Base-by-base conservation (phyloP, 108 stramenopile species). In the Nitzschia inconspicua region DNA sequence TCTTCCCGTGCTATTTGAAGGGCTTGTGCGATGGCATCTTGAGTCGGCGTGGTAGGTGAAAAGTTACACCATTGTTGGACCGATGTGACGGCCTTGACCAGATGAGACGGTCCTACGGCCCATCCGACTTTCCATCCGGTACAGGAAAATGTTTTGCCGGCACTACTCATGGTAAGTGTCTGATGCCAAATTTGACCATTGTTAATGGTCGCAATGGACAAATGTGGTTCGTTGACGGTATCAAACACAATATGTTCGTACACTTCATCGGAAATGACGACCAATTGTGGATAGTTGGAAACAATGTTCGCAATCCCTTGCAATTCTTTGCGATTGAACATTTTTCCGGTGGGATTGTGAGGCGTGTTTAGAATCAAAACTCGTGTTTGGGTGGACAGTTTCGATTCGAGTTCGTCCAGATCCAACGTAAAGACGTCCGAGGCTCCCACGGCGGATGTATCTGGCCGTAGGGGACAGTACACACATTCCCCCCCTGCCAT, bases 321-420 rank as follows among this genome's bases (percentile, higher is more conserved):
- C 43, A 96, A 57, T 77, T 96, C 95, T 14, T 22, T 20, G 9
- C 66, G 61, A 13, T 79, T 81, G 62, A 99, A 99, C 30, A 98
- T 90, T 75, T 97, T 96, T 31, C 95, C 98, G 19, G 98, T 97
- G 4, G 98, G 98, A 80, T 99, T 99, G 57, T 99, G 98, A 1
- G 98, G 98, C 9, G 94, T 89, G 77, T 99, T 99, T 32, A 99
- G 37, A 3, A 96, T 49, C 43, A 94, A 59, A 0, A 84, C 71
- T 37, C 79, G 78, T 20, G 95, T 93, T 28, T 65, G 32, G 2
- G 50, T 36, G 0, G 89, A 84, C 13, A 96, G 57, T 3, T 73
- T 66, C 14, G 55, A 53, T 46, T 84, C 83, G 29, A 94, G 57
- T 63, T 81, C 77, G 42, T 81, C 68, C 47, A 70, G 46, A 66